Conservation (phyloP, 441 rosid species). For the Capsella rubella region DNA sequence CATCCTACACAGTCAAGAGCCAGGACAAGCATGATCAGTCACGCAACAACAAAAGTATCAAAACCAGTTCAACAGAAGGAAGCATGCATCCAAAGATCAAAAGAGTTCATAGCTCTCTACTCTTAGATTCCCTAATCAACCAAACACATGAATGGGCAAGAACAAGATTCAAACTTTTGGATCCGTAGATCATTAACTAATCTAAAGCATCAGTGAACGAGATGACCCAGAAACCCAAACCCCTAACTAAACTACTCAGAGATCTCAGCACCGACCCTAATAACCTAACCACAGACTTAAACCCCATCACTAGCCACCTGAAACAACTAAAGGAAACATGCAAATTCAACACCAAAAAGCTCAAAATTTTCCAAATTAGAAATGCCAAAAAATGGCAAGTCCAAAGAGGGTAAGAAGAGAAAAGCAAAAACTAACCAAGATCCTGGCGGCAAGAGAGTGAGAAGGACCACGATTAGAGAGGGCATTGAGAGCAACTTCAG, state of each 20-base stretch:
- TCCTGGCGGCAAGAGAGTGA: constrained; percentile 93
- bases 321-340: constrained; percentile 7
- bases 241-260: constrained; percentile 2
- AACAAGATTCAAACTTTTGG: constrained; percentile 34
- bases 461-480: constrained; percentile 94
- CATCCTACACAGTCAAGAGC: constrained; percentile 63
- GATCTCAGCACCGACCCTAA: constrained; percentile 18
- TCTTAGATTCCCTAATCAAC: not conserved
- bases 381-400: not conserved
- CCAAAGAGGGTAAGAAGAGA: not conserved
- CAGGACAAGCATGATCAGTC: constrained; percentile 37
- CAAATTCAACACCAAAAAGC: constrained; percentile 17
- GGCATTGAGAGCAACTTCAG: constrained; percentile 91
- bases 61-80: not conserved
- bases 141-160: constrained; percentile 12
- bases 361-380: not conserved
- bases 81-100: constrained; percentile 14
- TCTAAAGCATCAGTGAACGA: not conserved
- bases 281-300: constrained; percentile 19
- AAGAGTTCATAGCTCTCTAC: not conserved
- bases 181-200: constrained; percentile 28
- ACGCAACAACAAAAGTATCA: not conserved
- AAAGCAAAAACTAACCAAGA: constrained; percentile 59
- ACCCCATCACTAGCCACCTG: constrained; percentile 3
- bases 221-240: constrained; percentile 24